Evolutionary conservation across 116 monocot genomes (phyloP).

Genomic region (Iris pallida): DNA sequence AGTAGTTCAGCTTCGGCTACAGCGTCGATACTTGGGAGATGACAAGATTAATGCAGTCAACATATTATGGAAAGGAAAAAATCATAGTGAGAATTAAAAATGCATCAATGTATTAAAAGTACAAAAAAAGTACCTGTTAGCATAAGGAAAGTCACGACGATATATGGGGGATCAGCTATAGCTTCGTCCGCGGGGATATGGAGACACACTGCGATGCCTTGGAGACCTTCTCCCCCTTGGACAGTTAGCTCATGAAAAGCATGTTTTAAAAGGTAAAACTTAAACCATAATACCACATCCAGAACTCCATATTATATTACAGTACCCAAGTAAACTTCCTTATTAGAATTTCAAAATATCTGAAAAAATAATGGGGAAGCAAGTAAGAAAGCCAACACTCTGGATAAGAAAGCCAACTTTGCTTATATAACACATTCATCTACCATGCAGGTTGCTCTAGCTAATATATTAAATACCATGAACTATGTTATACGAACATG

Average conservation of each 20-base stretch:
- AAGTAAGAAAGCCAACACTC: neutral
- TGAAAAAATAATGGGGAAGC: neutral
- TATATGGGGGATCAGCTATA: conserved; percentile 61
- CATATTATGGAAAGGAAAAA: conserved; percentile 13
- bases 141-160: conserved; percentile 42
- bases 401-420: too few species aligned
- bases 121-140: conserved; percentile 43
- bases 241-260: conserved; percentile 50
- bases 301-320: too few species aligned
- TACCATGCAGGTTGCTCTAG: too few species aligned
- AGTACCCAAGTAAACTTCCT: too few species aligned
- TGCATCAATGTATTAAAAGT: neutral
- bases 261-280: too few species aligned
- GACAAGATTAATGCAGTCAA: neutral
- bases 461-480: too few species aligned
- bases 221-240: conserved; percentile 43
- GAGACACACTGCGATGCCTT: conserved; percentile 29
- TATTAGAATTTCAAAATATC: neutral
- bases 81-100: neutral
- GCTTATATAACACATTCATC: too few species aligned
- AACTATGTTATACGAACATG: too few species aligned
- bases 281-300: too few species aligned
- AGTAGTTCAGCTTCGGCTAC: conserved; percentile 44
- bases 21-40: conserved; percentile 28
- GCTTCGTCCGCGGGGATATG: conserved; percentile 35